Evolutionary conservation across 2,329 filamentous ascomycete genomes (phyloP), one percentile per base, ranked within the genome.

Genomic region (Paraphaeosphaeria minitans): DNA sequence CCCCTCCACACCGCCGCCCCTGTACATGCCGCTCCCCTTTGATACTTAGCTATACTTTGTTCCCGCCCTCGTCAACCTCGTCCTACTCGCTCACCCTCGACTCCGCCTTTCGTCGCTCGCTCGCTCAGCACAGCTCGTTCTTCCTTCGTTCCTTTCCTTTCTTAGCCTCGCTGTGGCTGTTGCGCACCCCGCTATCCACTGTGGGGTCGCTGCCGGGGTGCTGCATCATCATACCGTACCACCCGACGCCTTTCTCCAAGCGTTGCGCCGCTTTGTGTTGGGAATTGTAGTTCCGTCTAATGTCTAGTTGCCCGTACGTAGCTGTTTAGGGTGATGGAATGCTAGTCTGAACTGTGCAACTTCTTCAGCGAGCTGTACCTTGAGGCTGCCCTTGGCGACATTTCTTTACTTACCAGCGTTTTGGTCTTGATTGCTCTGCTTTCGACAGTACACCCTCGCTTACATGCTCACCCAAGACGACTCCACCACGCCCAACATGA

Each of bases 391-490:
- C 19, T 31, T 39, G n/a, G 45, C 46, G 31, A 19, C 24, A 39
- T 42, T 35, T 27, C 6, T 12, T 43, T 50, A 3, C 12, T 43
- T 50, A 24, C 39, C 55, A 35, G 27, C 39, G 16, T 27, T 31
- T 48, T 47, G 27, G 41, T 61, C 55, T 63, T 56, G 46, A 55
- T 24, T 58, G 57, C 49, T 53, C 42, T 53, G 57, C 49, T 53
- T 33, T 53, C 7, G 35, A 19, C 57, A 66, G 51, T 62, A 58
- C 51, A 46, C 57, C 50, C 57, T 52, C 55, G 59, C 63, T 63
- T 66, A 63, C 66, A 77, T 77, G 75, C 67, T 74, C 56, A 68
- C 66, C 33, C 65, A 69, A 57, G 71, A 75, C 57, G 67, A 70
- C 37, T 69, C 70, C 46, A 63, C 72, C 55, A 65, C 63, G 56